These are phyloP conservation scores for Daldinia decipiens DNA, from an alignment of 495 filamentous ascomycete genomes.

Conservation along the genomic window DNA sequence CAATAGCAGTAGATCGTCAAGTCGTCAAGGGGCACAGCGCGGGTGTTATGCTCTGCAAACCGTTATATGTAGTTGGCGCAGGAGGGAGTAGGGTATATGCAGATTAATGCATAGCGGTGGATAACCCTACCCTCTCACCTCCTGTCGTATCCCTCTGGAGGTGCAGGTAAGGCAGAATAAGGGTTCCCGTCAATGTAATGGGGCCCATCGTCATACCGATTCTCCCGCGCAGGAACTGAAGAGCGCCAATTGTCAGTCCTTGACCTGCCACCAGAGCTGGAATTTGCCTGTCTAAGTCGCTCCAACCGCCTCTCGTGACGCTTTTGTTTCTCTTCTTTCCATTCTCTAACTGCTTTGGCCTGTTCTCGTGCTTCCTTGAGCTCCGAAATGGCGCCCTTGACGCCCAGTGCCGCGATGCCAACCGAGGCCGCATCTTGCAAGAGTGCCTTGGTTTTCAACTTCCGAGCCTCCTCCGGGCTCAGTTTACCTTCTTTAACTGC, in stretches of 20 bases:
- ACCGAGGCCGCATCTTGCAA: slow-evolving; percentile 80
- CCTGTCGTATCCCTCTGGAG: slow-evolving; percentile 55
- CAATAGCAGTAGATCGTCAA: slow-evolving; percentile 27
- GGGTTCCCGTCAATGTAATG: slow-evolving; percentile 64
- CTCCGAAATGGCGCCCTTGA: slow-evolving; percentile 83
- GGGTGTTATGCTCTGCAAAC: slow-evolving; percentile 28
- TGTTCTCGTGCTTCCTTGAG: slow-evolving; percentile 59
- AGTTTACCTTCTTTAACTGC: slow-evolving; percentile 79
- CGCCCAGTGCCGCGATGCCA: slow-evolving; percentile 85
- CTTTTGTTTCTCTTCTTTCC: slow-evolving; percentile 53
- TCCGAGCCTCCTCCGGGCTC: slow-evolving; percentile 76
- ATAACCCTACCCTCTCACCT: slow-evolving; percentile 43
- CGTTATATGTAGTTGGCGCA: slow-evolving; percentile 10
- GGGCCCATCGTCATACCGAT: slow-evolving; percentile 55
- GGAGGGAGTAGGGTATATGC: slow-evolving; percentile 7
- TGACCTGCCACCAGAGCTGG: slow-evolving; percentile 49
- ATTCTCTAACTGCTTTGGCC: slow-evolving; percentile 54
- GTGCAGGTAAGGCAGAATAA: slow-evolving; percentile 58
- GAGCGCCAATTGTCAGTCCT: slow-evolving; percentile 55
- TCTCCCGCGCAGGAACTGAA: slow-evolving; percentile 49
- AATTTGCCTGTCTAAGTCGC: slow-evolving; percentile 47
- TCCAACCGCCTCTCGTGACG: slow-evolving; percentile 55
- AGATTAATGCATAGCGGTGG: slow-evolving; percentile 20
- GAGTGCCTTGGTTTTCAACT: slow-evolving; percentile 76
- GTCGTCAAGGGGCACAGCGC: slow-evolving; percentile 29